Evolutionary conservation across 2,329 filamentous ascomycete genomes (phyloP), one percentile per base, ranked within the genome.

Genomic region (Gnomoniopsis sp.): DNA sequence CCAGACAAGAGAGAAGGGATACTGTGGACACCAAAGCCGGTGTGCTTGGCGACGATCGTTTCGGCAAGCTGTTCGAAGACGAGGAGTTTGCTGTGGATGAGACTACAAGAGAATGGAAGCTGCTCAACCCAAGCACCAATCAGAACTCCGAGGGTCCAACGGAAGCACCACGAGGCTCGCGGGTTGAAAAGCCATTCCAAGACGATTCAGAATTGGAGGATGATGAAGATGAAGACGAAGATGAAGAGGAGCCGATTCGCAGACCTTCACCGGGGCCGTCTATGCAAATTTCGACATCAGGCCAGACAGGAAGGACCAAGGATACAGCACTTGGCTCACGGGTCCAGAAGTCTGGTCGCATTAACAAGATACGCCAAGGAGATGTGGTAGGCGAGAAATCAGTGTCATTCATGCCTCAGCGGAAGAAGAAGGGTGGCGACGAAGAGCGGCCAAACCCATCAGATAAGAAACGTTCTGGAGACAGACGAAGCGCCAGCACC

Each of bases 71-170:
- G 62, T 99, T 98, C 76, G 88, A 97, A 70, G 91, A 98, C 71
- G 89, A 93, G 67, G 93, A 96, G 58, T 98, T 96, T 73, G 85
- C 85, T 67, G 90, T 99, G 60, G 93, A 99, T 72, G 95, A 99
- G 75, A 88, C 78, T 43, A 96, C 88, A 63, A 82, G 86, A 67
- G 93, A 98, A 72, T 99, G 96, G 79, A 85, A 87, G 60, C 82
- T 88, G 49, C 86, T 96, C 74, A 99, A 99, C 71, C 91, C 95
- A 4, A 96, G 91, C 73, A 95, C 91, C 8, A 83, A 44, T 19
- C 43, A 19, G 19, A 44, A 77, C 4, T 68, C 77, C n/a, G 70
- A 78, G 58, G 68, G 72, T 49, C 71, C 70, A n/a, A 66, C 52
- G 19, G 59, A 58, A 14, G 11, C 54, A 26, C 30, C 58, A 69